Conservation (phyloP, 305 asterid species). For the Ajuga reptans region DNA sequence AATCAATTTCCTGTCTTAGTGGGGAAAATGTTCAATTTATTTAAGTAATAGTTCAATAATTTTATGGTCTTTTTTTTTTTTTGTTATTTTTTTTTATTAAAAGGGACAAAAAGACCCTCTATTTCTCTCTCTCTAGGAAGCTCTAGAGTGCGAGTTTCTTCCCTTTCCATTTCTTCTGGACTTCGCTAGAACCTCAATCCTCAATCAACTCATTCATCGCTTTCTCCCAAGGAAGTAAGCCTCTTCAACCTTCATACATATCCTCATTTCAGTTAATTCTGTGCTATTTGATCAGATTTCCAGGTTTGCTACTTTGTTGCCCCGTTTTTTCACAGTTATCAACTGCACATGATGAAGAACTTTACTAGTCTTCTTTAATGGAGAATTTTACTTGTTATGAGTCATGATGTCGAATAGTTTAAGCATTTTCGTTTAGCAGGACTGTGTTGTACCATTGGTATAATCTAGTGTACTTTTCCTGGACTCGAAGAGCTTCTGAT, state of each 20-base stretch:
- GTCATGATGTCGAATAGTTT: not conserved
- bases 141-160: conserved; percentile 35
- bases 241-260: not conserved
- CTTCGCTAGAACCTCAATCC: not conserved
- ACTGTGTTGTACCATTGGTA: not conserved
- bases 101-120: not conserved
- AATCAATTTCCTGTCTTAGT: too few relatives aligned
- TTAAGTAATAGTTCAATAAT: too few relatives aligned
- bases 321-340: not conserved
- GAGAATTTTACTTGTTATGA: not conserved
- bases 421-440: not conserved
- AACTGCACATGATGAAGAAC: too few relatives aligned
- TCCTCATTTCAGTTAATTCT: not conserved
- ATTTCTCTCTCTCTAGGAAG: conserved; percentile 29
- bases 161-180: not conserved
- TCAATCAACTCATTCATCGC: not conserved
- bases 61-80: too few relatives aligned
- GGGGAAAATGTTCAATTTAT: too few relatives aligned
- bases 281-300: not conserved
- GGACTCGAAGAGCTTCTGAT: not conserved
- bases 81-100: not conserved
- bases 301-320: not conserved
- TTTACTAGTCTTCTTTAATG: not conserved
- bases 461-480: not conserved
- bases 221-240: conserved; percentile 23